Evolutionary conservation across 257 asterid genomes (phyloP), one percentile per base, ranked within the genome.

Genomic region (Solanum piurae): DNA sequence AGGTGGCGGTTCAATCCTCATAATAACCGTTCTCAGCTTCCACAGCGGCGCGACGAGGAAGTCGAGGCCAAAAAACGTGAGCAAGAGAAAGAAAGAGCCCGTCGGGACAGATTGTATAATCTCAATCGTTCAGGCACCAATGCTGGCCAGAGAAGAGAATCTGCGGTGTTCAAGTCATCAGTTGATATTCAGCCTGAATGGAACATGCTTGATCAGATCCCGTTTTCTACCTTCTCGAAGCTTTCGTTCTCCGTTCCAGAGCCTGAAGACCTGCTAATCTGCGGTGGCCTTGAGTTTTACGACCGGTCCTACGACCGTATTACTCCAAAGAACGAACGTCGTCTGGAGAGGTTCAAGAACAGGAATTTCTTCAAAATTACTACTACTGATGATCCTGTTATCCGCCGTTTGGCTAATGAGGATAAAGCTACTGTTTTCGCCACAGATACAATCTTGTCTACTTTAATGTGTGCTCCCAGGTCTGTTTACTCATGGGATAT

Each of bases 161-260:
- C 96, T 3, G 87, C 99, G 0, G 99, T 94, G 46, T 95, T 95
- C 88, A 97, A 97, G 89, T 95, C 98, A 1, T 94, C 98, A 0
- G 99, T 97, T 5, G 99, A 97, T 89, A 97, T 97, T 88, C 99
- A 96, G 89, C 99, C 99, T 1, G 99, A 97, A 66, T 97, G 99
- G 99, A 97, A 96, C 23, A 97, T 97, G 99, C 93, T 97, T 1
- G 99, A 97, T 77, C 99, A 97, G 88, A 96, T 97, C 62, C 99
- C 99, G 0, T 97, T 97, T 93, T 96, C 99, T 9, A 97, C 97
- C 3, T 97, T 97, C 91, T 93, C 96, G 0, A 97, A 97, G 84
- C 89, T 97, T 23, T 95, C 99, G 0, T 97, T 92, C 87, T 86
- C 99, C 0, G 98, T 94, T 1, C 93, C 95, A 0, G 99, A 97